These are phyloP conservation scores for Penicillium occitanis DNA, from an alignment of 2,329 filamentous ascomycete genomes.

Conservation along the genomic window DNA sequence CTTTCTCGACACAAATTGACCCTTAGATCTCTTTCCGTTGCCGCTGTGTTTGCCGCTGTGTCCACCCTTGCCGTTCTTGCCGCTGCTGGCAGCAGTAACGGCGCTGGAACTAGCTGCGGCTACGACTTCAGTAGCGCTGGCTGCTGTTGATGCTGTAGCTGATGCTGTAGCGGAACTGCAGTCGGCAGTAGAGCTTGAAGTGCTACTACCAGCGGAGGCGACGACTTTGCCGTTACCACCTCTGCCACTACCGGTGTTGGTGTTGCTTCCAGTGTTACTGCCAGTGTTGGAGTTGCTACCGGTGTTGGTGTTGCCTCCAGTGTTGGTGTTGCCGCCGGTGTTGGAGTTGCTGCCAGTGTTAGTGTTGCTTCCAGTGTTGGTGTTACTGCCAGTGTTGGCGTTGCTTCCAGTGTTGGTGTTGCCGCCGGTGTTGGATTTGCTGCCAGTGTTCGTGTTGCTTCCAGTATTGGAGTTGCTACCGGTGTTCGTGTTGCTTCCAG, in stretches of 20 bases:
- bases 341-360: background rate
- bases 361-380: background rate
- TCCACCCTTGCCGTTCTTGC: constrained; percentile 10
- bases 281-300: background rate
- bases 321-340: constrained; percentile 2
- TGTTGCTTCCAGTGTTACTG: background rate
- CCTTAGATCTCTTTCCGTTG: constrained; percentile 8
- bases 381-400: background rate
- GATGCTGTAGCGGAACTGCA: background rate
- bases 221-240: constrained; percentile 2
- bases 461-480: background rate
- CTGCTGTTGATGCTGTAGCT: constrained; percentile 8
- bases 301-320: background rate
- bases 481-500: background rate
- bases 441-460: background rate
- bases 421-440: background rate
- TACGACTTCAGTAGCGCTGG: constrained; percentile 1
- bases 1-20: constrained; percentile 8
- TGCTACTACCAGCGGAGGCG: background rate
- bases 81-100: constrained; percentile 1
- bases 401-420: constrained; percentile 11
- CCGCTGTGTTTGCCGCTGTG: constrained; percentile 18
- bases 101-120: constrained; percentile 13
- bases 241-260: background rate
- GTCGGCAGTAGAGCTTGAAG: background rate